Evolutionary conservation across 75 land plant genomes (phyloP), one percentile per base, ranked within the genome.

Genomic region (Cunninghamia lanceolata): DNA sequence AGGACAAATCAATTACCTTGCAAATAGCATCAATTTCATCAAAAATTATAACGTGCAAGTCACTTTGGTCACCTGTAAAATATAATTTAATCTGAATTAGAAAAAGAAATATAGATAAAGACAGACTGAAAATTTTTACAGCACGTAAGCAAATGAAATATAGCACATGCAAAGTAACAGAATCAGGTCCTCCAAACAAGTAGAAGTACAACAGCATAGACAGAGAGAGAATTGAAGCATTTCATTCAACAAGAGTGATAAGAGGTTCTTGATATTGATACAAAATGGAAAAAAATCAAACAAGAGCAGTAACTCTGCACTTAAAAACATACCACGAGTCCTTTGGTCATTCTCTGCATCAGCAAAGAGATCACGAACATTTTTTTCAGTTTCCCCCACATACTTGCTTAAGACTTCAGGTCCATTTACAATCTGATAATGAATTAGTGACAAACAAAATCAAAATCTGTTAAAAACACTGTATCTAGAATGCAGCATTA

Each of bases 1-100:
- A 43, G 32, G 21, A 46, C 42, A 38, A 54, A 73, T 63, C 42
- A n/a, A n/a, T 30, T 94, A 98, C 99, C 99, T 98, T 98, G 90
- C 99, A 98, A 86, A 98, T 98, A 73, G 99, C 99, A 94, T 98
- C 99, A 88, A 98, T 93, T 93, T 98, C 99, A 92, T 98, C 99
- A 84, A 98, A 98, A 30, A 98, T 98, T 52, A 98, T 98, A 77
- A 98, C 95, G 89, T 98, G 99, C 87, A 98, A 85, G 16, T 98
- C 99, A 92, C 99, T 98, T 87, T 95, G 89, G 84, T 98, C 99
- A 85, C 99, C 99, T 98, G 90, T 86, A 87, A 87, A 78, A 88
- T 70, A 82, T 56, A 19, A 83, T 80, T 19, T 16, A 15, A 40
- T 45, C 32, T 3, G 32, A 80, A 83, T 83, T 53, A 83, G 84